Percentiles rank a stretch among this genome's conserved stretches.
phyloP scores from a whole-genome alignment of 108 stramenopile genomes.

The Fistulifera solaris region DNA sequence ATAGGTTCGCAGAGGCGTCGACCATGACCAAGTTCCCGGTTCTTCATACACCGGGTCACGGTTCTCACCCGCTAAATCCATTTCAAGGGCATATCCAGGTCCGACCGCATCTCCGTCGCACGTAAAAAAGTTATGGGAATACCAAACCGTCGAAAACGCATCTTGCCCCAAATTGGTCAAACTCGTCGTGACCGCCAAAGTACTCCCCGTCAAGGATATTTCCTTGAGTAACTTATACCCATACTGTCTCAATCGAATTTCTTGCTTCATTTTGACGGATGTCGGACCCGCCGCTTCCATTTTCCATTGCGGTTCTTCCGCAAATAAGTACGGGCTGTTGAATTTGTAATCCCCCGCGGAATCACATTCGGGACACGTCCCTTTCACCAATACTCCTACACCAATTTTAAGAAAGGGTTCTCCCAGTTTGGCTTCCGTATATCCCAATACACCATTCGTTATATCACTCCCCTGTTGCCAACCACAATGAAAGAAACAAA shows the following conservation, averaged over 20 bases:
- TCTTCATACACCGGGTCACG: slow-evolving; percentile 45
- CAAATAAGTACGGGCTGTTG: slow-evolving; percentile 68
- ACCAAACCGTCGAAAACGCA: slow-evolving; percentile 71
- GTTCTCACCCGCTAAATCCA: slow-evolving; percentile 35
- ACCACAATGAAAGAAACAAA: slow-evolving; percentile 47
- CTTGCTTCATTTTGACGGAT: slow-evolving; percentile 34
- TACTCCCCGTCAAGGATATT: slow-evolving; percentile 31
- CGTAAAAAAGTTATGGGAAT: slow-evolving; percentile 77
- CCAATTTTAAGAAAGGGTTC: slow-evolving; percentile 62
- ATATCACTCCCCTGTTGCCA: slow-evolving; percentile 46
- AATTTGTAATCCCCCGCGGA: slow-evolving; percentile 61
- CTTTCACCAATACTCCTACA: slow-evolving; percentile 56
- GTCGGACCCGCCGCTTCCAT: slow-evolving; percentile 15
- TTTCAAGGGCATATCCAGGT: slow-evolving; percentile 44
- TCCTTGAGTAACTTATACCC: slow-evolving; percentile 60
- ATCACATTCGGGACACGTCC: slow-evolving; percentile 58
- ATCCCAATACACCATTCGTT: slow-evolving; percentile 73
- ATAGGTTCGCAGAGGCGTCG: slow-evolving; percentile 45
- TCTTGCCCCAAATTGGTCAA: slow-evolving; percentile 63
- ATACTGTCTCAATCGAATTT: slow-evolving; percentile 32
- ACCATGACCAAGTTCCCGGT: slow-evolving; percentile 61
- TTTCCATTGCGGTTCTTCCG: slow-evolving; percentile 42
- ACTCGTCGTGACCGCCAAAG: slow-evolving; percentile 43
- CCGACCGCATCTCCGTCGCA: slow-evolving; percentile 58
- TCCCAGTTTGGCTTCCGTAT: slow-evolving; percentile 55